Percentiles rank a stretch among this genome's conserved stretches.
These are phyloP conservation scores for Penicillium lividum DNA, from an alignment of 495 filamentous ascomycete species.

Conservation along the genomic window DNA sequence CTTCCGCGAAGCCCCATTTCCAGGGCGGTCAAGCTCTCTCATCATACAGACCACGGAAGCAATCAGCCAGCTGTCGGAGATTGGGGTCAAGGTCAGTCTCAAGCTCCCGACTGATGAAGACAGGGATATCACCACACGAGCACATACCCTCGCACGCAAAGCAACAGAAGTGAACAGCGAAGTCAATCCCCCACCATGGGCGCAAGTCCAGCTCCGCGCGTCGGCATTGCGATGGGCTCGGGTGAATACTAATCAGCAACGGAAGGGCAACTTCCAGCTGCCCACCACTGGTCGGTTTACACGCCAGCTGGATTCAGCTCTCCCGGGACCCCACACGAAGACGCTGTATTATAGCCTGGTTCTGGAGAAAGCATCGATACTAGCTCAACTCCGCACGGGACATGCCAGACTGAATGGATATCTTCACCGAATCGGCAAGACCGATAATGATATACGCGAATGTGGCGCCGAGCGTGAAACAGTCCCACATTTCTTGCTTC, in stretches of 20 bases:
- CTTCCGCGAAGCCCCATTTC: background rate
- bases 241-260: background rate
- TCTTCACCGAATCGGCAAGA: slow-evolving; percentile 23
- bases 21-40: background rate
- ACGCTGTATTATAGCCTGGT: background rate
- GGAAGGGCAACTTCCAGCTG: slow-evolving; percentile 2
- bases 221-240: slow-evolving; percentile 8
- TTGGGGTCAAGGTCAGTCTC: slow-evolving; percentile 4
- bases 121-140: slow-evolving; percentile 3
- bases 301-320: slow-evolving; percentile 8
- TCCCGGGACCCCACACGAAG: slow-evolving; percentile 1
- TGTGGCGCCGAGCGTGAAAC: slow-evolving; percentile 35
- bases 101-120: slow-evolving; percentile 3
- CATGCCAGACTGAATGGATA: slow-evolving; percentile 8
- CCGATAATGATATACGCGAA: slow-evolving; percentile 16
- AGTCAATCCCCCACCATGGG: slow-evolving; percentile 6
- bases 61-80: slow-evolving; percentile 5
- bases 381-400: slow-evolving; percentile 12
- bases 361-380: slow-evolving; percentile 1
- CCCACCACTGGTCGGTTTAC: slow-evolving; percentile 1
- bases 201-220: background rate
- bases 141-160: slow-evolving; percentile 5
- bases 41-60: slow-evolving; percentile 8
- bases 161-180: slow-evolving; percentile 6
- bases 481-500: slow-evolving; percentile 29